Percentiles rank a stretch among this genome's conserved stretches.
phyloP scores from a whole-genome alignment of 768 basidiomycete species.

The Tricholoma saponaceum region DNA sequence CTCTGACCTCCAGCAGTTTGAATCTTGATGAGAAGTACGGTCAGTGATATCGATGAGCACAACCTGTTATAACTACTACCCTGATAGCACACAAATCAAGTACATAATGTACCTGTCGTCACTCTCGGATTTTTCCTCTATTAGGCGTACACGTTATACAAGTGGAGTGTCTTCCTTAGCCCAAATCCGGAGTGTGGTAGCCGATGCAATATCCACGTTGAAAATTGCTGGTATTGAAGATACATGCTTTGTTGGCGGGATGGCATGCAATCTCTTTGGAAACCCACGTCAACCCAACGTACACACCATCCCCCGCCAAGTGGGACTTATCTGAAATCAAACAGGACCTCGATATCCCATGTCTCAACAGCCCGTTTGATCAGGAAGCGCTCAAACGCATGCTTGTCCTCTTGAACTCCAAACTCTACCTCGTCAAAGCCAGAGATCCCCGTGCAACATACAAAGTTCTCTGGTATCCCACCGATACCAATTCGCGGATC shows the following conservation, averaged over 20 bases:
- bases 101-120: background rate
- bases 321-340: background rate
- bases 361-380: conserved; percentile 19
- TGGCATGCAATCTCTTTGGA: conserved; percentile 7
- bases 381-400: conserved; percentile 27
- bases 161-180: background rate
- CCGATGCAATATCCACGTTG: background rate
- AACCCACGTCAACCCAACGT: conserved; percentile 5
- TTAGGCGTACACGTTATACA: background rate
- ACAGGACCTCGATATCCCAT: conserved; percentile 35
- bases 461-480: conserved; percentile 19
- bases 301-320: background rate
- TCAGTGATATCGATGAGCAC: background rate
- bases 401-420: conserved; percentile 19
- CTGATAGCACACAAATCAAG: background rate
- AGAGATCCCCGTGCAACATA: conserved; percentile 26
- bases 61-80: background rate
- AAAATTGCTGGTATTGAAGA: background rate
- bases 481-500: conserved; percentile 3
- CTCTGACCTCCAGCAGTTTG: no score
- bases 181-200: conserved; percentile 1
- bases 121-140: background rate
- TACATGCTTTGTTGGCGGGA: conserved; percentile 8
- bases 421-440: conserved; percentile 26
- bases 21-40: no score